Evolutionary conservation across 1,284 basidiomycete species (phyloP), one percentile per base, ranked within the genome.

Genomic region (Earliella scabrosa): DNA sequence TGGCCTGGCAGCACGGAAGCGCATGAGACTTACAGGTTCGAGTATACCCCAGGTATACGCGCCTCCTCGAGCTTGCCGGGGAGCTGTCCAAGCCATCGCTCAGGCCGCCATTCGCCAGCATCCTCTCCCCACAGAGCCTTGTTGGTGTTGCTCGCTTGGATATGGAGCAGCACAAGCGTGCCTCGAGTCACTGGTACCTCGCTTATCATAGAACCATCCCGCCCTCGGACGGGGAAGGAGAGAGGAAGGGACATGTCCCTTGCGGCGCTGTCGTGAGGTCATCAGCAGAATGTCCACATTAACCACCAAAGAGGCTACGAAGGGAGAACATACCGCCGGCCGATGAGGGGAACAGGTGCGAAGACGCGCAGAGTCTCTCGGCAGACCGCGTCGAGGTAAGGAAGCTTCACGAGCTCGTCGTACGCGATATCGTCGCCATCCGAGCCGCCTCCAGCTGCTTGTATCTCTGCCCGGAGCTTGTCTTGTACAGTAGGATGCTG

Each of bases 81-180:
- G 4, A 63, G 58, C 3, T 43, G 49, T 0, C 23, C 34, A 16
- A 66, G 50, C 63, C 65, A 66, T 9, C 65, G 63, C 24, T 64
- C 63, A 3, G 65, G 65, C 39, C 58, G 61, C 65, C 65, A 66
- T 31, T 66, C 65, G 23, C 50, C 41, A 3, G 59, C 58, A 29
- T 66, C 65, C 13, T 63, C 60, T 10, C 65, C 65, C 65, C 65
- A 66, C 16, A 64, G 18, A 10, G 45, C 45, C 47, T 53, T 50
- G 56, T 57, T 61, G 5, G 24, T 45, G 50, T 66, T 66, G 20
- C 50, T 58, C 1, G 57, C 61, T n/a, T 59, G 48, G 27, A 60
- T 9, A 32, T 60, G 52, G 10, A 62, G 23, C 6, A 66, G n/a
- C 16, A 64, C 32, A 4, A 44, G 34, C 2, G 61, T 55, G 18